phyloP scores from a whole-genome alignment of 331 rosid genomes.

The Stylosanthes scabra region DNA sequence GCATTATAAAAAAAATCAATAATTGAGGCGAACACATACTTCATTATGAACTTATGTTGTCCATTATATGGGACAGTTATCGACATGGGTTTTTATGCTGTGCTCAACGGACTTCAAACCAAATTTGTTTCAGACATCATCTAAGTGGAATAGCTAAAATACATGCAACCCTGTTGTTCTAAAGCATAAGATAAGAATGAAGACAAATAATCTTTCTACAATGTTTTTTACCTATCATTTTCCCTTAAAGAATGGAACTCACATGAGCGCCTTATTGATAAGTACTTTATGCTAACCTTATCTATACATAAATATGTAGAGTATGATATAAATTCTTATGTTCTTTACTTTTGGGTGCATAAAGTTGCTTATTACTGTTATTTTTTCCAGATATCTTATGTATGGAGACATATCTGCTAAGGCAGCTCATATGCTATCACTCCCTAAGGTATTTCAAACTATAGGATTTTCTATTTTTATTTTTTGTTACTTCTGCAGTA shows the following conservation, averaged over 20 bases:
- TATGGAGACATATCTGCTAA: slow-evolving; percentile 81
- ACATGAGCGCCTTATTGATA: slow-evolving; percentile 10
- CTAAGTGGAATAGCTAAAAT: slow-evolving; percentile 30
- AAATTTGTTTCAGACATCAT: slow-evolving; percentile 5
- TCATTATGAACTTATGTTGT: slow-evolving; percentile 15
- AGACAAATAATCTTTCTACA: slow-evolving; percentile 1
- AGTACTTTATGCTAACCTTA: slow-evolving; percentile 1
- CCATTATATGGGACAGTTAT: slow-evolving; percentile 12
- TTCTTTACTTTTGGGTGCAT: slow-evolving; percentile 26
- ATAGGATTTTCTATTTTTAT: not conserved
- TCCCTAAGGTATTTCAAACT: slow-evolving; percentile 66
- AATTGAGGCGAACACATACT: not conserved
- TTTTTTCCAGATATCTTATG: slow-evolving; percentile 77
- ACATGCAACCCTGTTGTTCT: slow-evolving; percentile 23
- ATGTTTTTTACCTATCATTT: slow-evolving; percentile 21
- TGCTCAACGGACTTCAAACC: slow-evolving; percentile 4
- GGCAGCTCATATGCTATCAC: slow-evolving; percentile 92
- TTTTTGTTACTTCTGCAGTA: slow-evolving; percentile 1
- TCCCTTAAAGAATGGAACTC: slow-evolving; percentile 23
- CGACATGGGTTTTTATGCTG: slow-evolving; percentile 6
- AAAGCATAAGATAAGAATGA: slow-evolving; percentile 23
- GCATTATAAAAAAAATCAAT: not conserved
- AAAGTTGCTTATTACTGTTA: slow-evolving; percentile 1
- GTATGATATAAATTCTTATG: slow-evolving; percentile 21
- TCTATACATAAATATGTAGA: not conserved